A percentile compares a stretch with the other conserved stretches of the same genome.
These are phyloP conservation scores for Sporobolomyces roseus DNA, from an alignment of 768 basidiomycete species.

Conservation along the genomic window DNA sequence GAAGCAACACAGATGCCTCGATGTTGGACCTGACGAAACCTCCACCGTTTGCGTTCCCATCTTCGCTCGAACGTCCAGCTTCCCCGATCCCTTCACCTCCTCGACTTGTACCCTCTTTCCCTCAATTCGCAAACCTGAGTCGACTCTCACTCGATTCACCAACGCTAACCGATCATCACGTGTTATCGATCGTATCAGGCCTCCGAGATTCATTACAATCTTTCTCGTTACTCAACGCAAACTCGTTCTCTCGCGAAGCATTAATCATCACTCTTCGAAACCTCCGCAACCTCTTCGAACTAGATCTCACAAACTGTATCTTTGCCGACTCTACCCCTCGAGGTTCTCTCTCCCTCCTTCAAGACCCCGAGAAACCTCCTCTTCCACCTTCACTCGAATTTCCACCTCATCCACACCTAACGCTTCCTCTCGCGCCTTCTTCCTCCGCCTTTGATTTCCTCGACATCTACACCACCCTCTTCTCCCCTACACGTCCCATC, in stretches of 20 bases:
- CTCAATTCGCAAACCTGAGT: not conserved
- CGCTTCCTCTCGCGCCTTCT: not conserved
- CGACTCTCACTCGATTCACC: not conserved
- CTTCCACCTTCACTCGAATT: not conserved
- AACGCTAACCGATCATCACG: not conserved
- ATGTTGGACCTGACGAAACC: not conserved
- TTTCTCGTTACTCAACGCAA: not conserved
- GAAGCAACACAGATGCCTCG: not conserved
- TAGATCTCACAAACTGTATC: not conserved
- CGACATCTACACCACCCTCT: not conserved
- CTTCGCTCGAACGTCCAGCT: not conserved
- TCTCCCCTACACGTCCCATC: not conserved
- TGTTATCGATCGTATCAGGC: not conserved
- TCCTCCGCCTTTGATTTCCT: not conserved
- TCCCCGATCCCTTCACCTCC: not conserved
- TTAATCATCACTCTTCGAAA: not conserved
- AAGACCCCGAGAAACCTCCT: not conserved
- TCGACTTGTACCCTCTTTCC: not conserved
- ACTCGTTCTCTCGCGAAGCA: not conserved
- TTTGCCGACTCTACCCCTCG: not conserved
- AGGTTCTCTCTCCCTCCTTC: too few relatives aligned
- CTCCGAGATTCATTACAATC: not conserved
- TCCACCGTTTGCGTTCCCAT: not conserved
- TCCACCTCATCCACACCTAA: not conserved
- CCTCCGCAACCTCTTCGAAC: not conserved